A percentile compares a stretch with the other conserved stretches of the same genome.
These are phyloP conservation scores for Bidens hawaiensis DNA, from an alignment of 140 eudicot species.

Conservation along the genomic window DNA sequence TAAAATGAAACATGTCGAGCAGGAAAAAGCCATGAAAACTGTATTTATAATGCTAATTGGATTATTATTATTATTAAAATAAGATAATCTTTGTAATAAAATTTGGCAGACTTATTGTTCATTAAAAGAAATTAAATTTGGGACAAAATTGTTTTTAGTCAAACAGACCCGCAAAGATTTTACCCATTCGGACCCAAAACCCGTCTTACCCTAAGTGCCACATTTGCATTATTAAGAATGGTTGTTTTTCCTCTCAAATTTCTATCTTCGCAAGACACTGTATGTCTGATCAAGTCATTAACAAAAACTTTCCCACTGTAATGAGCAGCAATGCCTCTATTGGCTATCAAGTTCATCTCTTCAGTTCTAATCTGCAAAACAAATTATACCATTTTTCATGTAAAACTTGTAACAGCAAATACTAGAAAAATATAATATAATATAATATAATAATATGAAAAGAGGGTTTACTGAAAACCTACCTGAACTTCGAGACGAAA, in stretches of 20 bases:
- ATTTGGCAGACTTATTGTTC: not conserved
- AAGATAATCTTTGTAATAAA: not conserved
- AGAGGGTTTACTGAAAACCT: not conserved
- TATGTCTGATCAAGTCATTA: constrained; percentile 69
- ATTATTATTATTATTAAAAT: not conserved
- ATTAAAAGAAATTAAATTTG: not conserved
- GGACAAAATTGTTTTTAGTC: not conserved
- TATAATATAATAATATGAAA: not conserved
- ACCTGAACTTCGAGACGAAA: constrained; percentile 98
- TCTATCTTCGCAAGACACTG: constrained; percentile 44
- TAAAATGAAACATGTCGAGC: not conserved
- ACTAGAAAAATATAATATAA: not conserved
- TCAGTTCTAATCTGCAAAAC: constrained; percentile 82
- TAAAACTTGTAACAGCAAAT: not conserved
- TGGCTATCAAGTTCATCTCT: constrained; percentile 97
- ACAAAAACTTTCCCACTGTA: constrained; percentile 81
- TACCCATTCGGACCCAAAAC: not conserved
- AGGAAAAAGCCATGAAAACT: not conserved
- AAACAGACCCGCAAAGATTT: not conserved
- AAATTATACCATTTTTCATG: not conserved
- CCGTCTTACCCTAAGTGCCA: constrained; percentile 81
- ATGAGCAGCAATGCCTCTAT: constrained; percentile 98
- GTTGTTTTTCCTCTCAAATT: constrained; percentile 56
- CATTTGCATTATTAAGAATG: constrained; percentile 70
- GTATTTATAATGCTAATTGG: not conserved